These are phyloP conservation scores for Gillenia trifoliata DNA, from an alignment of 306 rosid genomes.

Conservation along the genomic window DNA sequence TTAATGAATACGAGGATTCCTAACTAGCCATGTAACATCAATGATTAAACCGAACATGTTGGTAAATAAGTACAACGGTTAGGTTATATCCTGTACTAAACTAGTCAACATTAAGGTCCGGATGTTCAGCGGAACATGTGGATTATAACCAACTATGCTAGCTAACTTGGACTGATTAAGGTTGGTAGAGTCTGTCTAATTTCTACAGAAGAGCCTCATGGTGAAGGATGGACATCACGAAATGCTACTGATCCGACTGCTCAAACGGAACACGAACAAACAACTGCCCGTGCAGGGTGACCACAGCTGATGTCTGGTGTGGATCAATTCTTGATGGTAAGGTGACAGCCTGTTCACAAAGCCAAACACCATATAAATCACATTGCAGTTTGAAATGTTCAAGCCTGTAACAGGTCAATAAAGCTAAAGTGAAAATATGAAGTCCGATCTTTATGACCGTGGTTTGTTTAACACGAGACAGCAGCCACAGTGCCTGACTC, in stretches of 20 bases:
- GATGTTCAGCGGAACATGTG: background rate
- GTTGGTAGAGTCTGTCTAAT: background rate
- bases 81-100: background rate
- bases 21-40: background rate
- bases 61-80: constrained; percentile 10
- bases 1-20: background rate
- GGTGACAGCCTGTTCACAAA: constrained; percentile 61
- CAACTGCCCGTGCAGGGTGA: constrained; percentile 93
- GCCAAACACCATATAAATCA: background rate
- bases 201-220: constrained; percentile 2
- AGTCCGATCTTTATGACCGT: background rate
- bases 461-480: background rate
- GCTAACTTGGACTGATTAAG: background rate
- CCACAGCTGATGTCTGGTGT: constrained; percentile 95
- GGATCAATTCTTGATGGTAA: constrained; percentile 94
- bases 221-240: constrained; percentile 1
- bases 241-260: constrained; percentile 48
- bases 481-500: background rate
- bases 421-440: background rate
- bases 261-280: constrained; percentile 95
- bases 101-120: background rate
- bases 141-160: background rate
- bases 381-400: background rate
- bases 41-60: background rate
- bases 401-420: background rate